phyloP scores from a whole-genome alignment of 2,329 filamentous ascomycete genomes.

The Nemania bipapillata region DNA sequence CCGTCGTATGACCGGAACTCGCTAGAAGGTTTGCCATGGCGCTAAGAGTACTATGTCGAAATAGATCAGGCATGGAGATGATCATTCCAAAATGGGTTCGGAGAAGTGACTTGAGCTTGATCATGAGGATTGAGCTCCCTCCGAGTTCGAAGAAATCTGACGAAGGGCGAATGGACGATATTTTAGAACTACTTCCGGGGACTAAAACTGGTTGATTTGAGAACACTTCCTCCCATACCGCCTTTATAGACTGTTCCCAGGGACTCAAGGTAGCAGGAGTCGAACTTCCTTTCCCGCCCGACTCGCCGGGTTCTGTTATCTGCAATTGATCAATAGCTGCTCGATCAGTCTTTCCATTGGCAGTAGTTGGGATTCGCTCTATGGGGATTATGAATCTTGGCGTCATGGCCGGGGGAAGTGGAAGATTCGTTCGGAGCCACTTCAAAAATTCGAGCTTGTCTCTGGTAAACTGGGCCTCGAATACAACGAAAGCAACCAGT shows the following conservation, averaged over 20 bases:
- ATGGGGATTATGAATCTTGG: slow-evolving; percentile 13
- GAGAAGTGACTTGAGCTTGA: slow-evolving; percentile 55
- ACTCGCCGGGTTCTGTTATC: background rate
- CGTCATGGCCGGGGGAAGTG: slow-evolving; percentile 2
- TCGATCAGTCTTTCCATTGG: slow-evolving; percentile 22
- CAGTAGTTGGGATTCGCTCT: slow-evolving; percentile 18
- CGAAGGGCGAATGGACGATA: background rate
- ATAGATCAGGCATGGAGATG: slow-evolving; percentile 47
- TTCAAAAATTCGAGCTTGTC: background rate
- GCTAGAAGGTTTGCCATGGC: background rate
- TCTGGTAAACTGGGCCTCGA: background rate
- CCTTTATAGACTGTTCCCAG: slow-evolving; percentile 26
- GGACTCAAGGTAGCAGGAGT: background rate
- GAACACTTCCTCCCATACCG: slow-evolving; percentile 35
- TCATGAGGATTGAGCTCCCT: slow-evolving; percentile 56
- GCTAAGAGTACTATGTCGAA: slow-evolving; percentile 39
- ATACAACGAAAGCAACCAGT: slow-evolving; percentile 17
- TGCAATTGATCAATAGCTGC: slow-evolving; percentile 40
- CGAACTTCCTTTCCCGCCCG: background rate
- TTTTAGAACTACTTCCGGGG: background rate
- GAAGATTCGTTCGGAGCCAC: background rate
- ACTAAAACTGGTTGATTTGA: background rate
- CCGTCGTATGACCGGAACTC: no score
- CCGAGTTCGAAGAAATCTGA: slow-evolving; percentile 58
- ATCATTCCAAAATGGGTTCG: slow-evolving; percentile 46